Evolutionary conservation across 164 flowering plant genomes (phyloP).

Genomic region (Liriodendron chinense): DNA sequence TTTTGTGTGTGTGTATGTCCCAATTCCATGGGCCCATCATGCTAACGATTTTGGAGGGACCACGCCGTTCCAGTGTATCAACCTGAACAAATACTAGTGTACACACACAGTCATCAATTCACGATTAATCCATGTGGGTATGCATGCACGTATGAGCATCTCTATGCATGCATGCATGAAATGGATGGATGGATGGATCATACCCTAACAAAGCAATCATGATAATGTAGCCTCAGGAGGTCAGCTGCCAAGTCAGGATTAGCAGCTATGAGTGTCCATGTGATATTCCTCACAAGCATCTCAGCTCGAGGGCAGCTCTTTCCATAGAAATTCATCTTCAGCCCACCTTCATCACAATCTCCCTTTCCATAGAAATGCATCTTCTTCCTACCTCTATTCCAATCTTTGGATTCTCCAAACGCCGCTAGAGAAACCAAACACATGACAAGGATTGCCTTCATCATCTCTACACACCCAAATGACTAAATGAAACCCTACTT

Average conservation of each 20-base stretch:
- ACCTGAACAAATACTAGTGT: no score
- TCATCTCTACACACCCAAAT: background rate
- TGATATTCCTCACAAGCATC: slow-evolving; percentile 18
- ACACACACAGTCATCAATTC: no score
- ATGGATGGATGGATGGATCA: background rate
- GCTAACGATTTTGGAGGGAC: no score
- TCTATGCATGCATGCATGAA: no score
- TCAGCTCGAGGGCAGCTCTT: slow-evolving; percentile 27
- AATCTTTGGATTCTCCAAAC: background rate
- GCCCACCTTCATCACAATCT: slow-evolving; percentile 3
- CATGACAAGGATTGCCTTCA: background rate
- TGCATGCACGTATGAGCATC: background rate
- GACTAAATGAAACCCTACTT: background rate
- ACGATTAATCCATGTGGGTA: background rate
- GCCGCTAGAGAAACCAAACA: slow-evolving; percentile 2
- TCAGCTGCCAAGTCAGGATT: slow-evolving; percentile 20
- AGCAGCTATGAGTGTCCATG: slow-evolving; percentile 11
- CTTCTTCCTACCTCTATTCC: slow-evolving; percentile 9
- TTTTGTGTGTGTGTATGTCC: no score
- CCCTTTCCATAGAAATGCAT: slow-evolving; percentile 18
- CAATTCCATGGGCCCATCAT: no score
- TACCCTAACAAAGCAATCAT: slow-evolving; percentile 35
- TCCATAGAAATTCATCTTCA: slow-evolving; percentile 23
- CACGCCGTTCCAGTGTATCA: no score
- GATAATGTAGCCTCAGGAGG: slow-evolving; percentile 24